A percentile compares a stretch with the other conserved stretches of the same genome.
phyloP scores from a whole-genome alignment of 208 protist genomes.

The Porcisia hertigi region DNA sequence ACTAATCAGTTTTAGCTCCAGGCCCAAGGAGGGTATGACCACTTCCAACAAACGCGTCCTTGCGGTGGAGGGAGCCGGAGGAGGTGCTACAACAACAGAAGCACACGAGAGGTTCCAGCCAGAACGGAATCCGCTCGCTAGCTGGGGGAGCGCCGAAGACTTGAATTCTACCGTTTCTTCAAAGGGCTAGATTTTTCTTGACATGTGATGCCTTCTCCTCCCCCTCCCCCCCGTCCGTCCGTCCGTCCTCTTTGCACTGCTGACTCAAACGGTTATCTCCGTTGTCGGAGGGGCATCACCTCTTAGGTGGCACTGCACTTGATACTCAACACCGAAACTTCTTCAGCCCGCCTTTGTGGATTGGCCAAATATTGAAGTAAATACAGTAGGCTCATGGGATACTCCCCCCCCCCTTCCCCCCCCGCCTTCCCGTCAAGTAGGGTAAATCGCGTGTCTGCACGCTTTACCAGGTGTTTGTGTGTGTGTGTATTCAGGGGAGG shows the following conservation, averaged over 20 bases:
- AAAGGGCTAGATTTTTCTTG: not conserved
- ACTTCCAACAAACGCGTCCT: not conserved
- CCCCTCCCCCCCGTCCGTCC: too few relatives aligned
- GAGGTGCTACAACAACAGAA: not conserved
- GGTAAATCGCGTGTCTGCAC: not conserved
- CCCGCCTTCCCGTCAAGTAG: too few relatives aligned
- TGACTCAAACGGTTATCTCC: too few relatives aligned
- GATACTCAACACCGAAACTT: too few relatives aligned
- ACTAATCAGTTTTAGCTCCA: slow-evolving; percentile 29
- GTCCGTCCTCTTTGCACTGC: too few relatives aligned
- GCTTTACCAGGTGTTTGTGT: not conserved
- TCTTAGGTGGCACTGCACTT: too few relatives aligned
- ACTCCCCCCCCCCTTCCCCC: too few relatives aligned
- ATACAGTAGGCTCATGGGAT: too few relatives aligned
- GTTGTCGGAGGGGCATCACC: too few relatives aligned
- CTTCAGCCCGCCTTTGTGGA: too few relatives aligned
- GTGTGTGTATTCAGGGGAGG: not conserved
- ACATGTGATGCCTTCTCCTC: too few relatives aligned
- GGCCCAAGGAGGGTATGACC: not conserved
- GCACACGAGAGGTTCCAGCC: not conserved
- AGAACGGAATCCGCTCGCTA: not conserved
- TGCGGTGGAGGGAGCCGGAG: not conserved
- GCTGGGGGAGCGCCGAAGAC: not conserved
- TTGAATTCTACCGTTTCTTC: not conserved
- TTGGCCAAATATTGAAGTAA: too few relatives aligned